phyloP scores from a whole-genome alignment of 1,284 basidiomycete species.

The Porogramme epimiltina region DNA sequence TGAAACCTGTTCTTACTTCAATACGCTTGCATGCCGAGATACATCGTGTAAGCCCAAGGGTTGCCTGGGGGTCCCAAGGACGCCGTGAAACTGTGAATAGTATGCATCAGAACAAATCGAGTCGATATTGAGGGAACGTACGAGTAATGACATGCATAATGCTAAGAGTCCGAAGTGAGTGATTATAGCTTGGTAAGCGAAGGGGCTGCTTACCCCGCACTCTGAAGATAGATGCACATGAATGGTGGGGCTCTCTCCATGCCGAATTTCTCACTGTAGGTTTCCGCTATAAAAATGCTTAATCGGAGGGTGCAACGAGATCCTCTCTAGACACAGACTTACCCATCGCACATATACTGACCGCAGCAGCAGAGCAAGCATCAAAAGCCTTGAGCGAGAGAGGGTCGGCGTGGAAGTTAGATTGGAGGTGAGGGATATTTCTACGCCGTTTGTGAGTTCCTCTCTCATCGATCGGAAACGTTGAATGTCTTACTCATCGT shows the following conservation, averaged over 20 bases:
- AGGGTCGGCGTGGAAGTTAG: conserved; percentile 11
- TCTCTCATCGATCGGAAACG: not conserved
- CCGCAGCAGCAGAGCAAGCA: conserved; percentile 76
- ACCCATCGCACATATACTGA: conserved; percentile 74
- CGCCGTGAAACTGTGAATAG: conserved; percentile 58
- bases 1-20: conserved; percentile 49
- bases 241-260: conserved; percentile 69
- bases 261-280: conserved; percentile 62
- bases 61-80: conserved; percentile 70
- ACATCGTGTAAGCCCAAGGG: conserved; percentile 66
- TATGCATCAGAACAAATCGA: conserved; percentile 4
- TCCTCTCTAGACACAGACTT: conserved; percentile 14
- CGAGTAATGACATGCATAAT: conserved; percentile 85
- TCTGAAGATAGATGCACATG: conserved; percentile 74
- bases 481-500: conserved; percentile 51
- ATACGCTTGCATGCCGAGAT: conserved; percentile 71
- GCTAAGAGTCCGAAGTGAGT: conserved; percentile 38
- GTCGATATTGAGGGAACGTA: conserved; percentile 29
- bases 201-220: conserved; percentile 62
- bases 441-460: not conserved
- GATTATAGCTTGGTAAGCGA: not conserved
- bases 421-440: not conserved
- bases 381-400: conserved; percentile 65
- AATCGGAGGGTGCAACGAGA: not conserved
- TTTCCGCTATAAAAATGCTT: conserved; percentile 43